Conservation (phyloP, 2,329 filamentous ascomycete genomes). For the Talaromyces amestolkiae region DNA sequence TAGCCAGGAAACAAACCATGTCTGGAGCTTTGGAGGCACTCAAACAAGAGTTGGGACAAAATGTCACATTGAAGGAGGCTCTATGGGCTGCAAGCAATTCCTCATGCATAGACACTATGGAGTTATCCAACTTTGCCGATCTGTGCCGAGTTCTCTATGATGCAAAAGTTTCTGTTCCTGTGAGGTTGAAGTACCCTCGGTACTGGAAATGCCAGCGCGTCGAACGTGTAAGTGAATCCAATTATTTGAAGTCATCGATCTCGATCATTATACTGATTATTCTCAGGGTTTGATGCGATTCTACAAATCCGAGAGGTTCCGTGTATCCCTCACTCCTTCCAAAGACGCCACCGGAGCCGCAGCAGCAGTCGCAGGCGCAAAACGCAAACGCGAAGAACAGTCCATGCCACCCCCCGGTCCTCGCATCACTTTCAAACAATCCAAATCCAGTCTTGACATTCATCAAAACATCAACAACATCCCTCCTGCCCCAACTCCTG, state of each 20-base stretch:
- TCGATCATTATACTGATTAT: constrained; percentile 1
- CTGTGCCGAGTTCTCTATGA: constrained; percentile 58
- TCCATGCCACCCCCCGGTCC: constrained; percentile 35
- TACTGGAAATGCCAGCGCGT: constrained; percentile 56
- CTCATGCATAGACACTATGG: constrained; percentile 49
- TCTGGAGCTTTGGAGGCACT: constrained; percentile 58
- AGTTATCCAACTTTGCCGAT: constrained; percentile 57
- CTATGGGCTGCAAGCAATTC: constrained; percentile 59
- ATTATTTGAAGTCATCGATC: background rate
- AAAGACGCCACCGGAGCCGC: constrained; percentile 26
- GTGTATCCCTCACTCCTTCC: constrained; percentile 36
- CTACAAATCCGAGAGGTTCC: constrained; percentile 37
- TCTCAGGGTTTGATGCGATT: constrained; percentile 46
- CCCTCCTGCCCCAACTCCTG: background rate
- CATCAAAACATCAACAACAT: constrained; percentile 22
- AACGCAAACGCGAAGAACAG: constrained; percentile 42
- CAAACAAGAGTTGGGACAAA: constrained; percentile 51
- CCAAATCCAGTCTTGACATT: constrained; percentile 37
- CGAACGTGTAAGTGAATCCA: constrained; percentile 45
- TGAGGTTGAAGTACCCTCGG: constrained; percentile 55
- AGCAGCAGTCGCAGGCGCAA: constrained; percentile 23
- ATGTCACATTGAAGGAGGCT: constrained; percentile 51
- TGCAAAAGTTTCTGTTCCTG: constrained; percentile 48
- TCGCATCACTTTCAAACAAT: constrained; percentile 44
- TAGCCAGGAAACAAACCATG: constrained; percentile 56